phyloP scores from a whole-genome alignment of 2,329 filamentous ascomycete genomes.

The Colletotrichum gloeosporioides region DNA sequence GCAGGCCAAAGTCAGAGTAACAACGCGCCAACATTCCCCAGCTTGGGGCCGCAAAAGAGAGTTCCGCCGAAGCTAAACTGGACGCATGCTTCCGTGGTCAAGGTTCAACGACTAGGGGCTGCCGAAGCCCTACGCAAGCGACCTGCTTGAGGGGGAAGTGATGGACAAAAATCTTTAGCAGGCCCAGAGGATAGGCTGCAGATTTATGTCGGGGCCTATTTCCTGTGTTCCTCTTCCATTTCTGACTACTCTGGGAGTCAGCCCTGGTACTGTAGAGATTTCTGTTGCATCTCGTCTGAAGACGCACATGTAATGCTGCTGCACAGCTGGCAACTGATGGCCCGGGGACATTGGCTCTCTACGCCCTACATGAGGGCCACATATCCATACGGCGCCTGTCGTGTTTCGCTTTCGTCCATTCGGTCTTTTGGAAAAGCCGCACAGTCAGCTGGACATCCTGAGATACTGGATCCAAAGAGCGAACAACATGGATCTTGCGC shows the following conservation, averaged over 20 bases:
- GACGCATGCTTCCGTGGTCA: background rate
- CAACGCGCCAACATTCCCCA: background rate
- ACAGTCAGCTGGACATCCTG: background rate
- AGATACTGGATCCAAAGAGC: background rate
- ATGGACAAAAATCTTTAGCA: background rate
- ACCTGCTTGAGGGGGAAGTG: background rate
- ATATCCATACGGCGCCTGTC: background rate
- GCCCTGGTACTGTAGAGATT: background rate
- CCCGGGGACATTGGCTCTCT: background rate
- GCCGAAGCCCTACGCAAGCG: background rate
- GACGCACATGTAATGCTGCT: background rate
- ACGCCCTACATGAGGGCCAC: background rate
- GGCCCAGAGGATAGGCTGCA: background rate
- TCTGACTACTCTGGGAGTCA: background rate
- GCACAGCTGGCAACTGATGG: background rate
- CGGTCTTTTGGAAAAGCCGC: background rate
- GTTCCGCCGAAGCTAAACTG: background rate
- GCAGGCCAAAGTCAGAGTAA: background rate
- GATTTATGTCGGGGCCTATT: background rate
- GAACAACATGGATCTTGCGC: background rate
- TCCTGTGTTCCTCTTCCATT: background rate
- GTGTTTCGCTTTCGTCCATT: background rate
- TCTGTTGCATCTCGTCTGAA: background rate
- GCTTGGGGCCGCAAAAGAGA: background rate
- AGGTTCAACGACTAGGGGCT: background rate